These are phyloP conservation scores for Nyctanthes arbortristis DNA, from an alignment of 257 asterid genomes.

Conservation along the genomic window DNA sequence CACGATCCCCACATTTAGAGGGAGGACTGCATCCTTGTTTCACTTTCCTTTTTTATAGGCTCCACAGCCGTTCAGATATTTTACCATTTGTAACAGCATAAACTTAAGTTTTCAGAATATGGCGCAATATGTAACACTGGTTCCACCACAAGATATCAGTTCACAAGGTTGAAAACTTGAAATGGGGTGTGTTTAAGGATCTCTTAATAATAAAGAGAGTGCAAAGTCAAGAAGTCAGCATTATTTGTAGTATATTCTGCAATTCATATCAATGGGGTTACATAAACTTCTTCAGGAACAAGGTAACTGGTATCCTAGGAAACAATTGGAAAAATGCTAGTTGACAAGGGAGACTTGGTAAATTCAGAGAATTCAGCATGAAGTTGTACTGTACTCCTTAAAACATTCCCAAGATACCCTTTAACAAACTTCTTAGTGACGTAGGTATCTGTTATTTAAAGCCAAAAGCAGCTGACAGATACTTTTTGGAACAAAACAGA, in stretches of 20 bases:
- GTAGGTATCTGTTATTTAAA: not conserved
- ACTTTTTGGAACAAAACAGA: not conserved
- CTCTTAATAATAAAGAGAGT: not conserved
- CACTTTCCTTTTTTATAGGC: not conserved
- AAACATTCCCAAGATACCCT: not conserved
- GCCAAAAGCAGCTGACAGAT: conserved; percentile 1
- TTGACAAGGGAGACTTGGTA: not conserved
- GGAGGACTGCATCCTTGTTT: not conserved
- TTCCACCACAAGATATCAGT: not conserved
- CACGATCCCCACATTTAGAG: not conserved
- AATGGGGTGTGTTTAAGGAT: not conserved
- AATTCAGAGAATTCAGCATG: conserved; percentile 1
- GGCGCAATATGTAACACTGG: conserved; percentile 5
- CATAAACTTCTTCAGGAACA: conserved; percentile 11
- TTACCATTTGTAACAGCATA: not conserved
- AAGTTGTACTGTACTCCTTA: not conserved
- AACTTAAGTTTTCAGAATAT: not conserved
- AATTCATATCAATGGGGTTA: not conserved
- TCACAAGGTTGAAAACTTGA: not conserved
- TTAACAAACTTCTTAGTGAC: conserved; percentile 11
- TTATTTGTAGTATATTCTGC: not conserved
- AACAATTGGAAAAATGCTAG: not conserved
- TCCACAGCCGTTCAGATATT: conserved; percentile 5
- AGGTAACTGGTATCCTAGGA: not conserved
- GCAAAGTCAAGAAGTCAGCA: not conserved